Base-by-base conservation (phyloP, 805 yeast species). In the Saccharomycopsis fermentans region DNA sequence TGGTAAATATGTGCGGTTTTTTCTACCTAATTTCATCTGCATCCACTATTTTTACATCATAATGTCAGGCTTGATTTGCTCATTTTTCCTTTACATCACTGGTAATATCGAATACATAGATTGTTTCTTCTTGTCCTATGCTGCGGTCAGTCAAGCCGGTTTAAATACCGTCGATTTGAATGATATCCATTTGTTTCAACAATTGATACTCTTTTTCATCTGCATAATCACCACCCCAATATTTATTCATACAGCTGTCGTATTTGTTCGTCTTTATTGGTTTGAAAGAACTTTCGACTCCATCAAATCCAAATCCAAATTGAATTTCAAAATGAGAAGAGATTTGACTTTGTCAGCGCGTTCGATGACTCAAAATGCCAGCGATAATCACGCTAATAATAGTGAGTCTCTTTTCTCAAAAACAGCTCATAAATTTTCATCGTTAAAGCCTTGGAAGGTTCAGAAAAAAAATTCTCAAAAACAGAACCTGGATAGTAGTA, bases 111-210 rank as follows among this genome's bases (percentile, higher is more conserved):
- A 26, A 8, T 94, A 92, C 69, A 84, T 88, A 52, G 98, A 94
- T 73, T 82, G 86, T 1, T 72, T 94, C 36, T 88, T 92, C 69
- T 73, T 88, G 58, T 79, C 90, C 0, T 74, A 84, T 11, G 92
- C 96, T 11, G 82, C 94, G 0, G 72, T 85, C 1, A 90, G 98
- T 1, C 97, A 92, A 68, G 96, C 97, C 0, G 99, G 99, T 0
- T 73, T 94, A 58, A 90, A 90, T 68, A 86, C 97, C 0, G 75
- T 88, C 26, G 81, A 90, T 65, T 63, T 85, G 40, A 89, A 89
- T 68, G 70, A 74, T 0, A 63, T 91, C 58, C 71, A 77, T 0
- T 69, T 87, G 52, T 92, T 85, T 72, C 99, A 94, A 70, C 98
- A 92, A 68, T 79, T 90, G 16, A 74, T 79, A 9, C 70, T 92